phyloP scores from a whole-genome alignment of 2,329 filamentous ascomycete species.

The Cyphellophora attinorum region DNA sequence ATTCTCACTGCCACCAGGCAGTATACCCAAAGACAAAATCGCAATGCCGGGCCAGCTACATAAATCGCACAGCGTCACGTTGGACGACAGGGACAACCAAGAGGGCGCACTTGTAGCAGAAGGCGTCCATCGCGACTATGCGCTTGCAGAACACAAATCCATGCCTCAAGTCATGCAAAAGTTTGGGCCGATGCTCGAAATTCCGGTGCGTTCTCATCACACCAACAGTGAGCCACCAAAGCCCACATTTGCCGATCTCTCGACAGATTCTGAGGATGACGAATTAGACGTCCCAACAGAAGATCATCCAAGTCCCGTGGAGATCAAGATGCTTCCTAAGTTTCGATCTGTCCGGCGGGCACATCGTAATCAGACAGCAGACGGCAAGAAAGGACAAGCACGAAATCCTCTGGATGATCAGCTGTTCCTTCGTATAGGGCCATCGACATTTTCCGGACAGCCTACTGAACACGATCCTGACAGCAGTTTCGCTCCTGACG shows the following conservation, averaged over 20 bases:
- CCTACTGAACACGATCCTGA: slow-evolving; percentile 37
- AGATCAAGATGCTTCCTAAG: slow-evolving; percentile 10
- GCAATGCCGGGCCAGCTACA: slow-evolving; percentile 18
- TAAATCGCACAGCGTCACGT: slow-evolving; percentile 41
- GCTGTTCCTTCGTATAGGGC: slow-evolving; percentile 68
- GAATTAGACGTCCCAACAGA: background rate
- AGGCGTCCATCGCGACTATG: slow-evolving; percentile 35
- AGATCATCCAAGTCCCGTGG: slow-evolving; percentile 1
- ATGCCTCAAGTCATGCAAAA: slow-evolving; percentile 5
- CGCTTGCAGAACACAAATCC: slow-evolving; percentile 3
- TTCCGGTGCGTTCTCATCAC: background rate
- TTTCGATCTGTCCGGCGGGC: slow-evolving; percentile 14
- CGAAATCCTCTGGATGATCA: slow-evolving; percentile 56
- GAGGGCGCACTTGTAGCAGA: slow-evolving; percentile 43
- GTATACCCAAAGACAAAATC: background rate
- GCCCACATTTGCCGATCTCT: slow-evolving; percentile 6
- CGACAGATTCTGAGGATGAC: slow-evolving; percentile 9
- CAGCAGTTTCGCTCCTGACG: slow-evolving; percentile 16
- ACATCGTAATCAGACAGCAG: slow-evolving; percentile 13
- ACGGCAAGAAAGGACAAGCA: slow-evolving; percentile 43
- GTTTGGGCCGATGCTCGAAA: background rate
- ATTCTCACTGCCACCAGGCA: slow-evolving; percentile 45
- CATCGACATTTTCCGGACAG: slow-evolving; percentile 34
- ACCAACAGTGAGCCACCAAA: slow-evolving; percentile 1
- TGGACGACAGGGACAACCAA: slow-evolving; percentile 39